Evolutionary conservation across 2,329 filamentous ascomycete genomes (phyloP), one percentile per base, ranked within the genome.

Genomic region (Cryphonectria radicalis): DNA sequence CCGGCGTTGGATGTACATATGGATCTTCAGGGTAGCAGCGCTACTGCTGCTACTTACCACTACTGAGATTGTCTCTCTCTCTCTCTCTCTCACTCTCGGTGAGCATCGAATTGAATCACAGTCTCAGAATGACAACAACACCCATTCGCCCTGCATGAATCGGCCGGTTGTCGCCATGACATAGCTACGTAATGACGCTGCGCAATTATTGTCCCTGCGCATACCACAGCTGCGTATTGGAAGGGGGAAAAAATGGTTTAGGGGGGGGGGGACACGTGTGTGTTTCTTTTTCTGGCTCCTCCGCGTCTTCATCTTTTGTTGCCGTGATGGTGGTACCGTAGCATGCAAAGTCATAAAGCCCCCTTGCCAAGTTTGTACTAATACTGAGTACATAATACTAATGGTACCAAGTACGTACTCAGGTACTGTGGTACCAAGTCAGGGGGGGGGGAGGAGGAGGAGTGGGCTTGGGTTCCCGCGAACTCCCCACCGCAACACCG

Each of bases 261-360:
- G 55, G 59, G n/a, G n/a, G n/a, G n/a, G n/a, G n/a, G n/a, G 59
- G 59, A 40, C 59, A 62, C 59, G 59, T 62, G 35, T 40, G 59
- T 62, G 59, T 40, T 62, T 40, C 59, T 62, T 62, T 62, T 40
- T 6, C 59, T 62, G 59, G 59, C 59, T 10, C 59, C 7, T n/a
- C 22, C 46, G 10, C 46, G 46, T 32, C 50, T n/a, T n/a, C n/a
- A n/a, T n/a, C n/a, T n/a, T n/a, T n/a, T n/a, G n/a, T 10, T 53
- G 19, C 46, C 22, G 22, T 53, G 19, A 10, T 53, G 46, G 46
- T 46, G 43, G 43, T 46, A 46, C 43, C 19, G n/a, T 17, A 55
- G 53, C 25, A 57, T 11, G 43, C 43, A 50, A 22, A 50, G 43
- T 22, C 43, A 50, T 19, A 22, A 50, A 40, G 37, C 0, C 37